Percentiles rank a stretch among this genome's conserved stretches.
These are phyloP conservation scores for Saturnispora hagleri DNA, from an alignment of 805 yeast genomes.

Conservation along the genomic window DNA sequence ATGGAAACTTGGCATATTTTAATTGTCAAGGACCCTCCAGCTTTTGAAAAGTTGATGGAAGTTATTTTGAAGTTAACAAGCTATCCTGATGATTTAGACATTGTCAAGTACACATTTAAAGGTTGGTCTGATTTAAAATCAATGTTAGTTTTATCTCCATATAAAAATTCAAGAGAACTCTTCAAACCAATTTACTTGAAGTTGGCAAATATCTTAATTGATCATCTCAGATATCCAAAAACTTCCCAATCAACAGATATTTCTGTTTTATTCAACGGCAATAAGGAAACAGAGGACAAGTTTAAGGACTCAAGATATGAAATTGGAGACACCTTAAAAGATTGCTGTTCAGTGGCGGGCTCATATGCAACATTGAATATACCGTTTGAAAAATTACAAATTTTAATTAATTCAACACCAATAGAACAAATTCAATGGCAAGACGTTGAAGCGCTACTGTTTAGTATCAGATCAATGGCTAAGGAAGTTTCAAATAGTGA, in stretches of 20 bases:
- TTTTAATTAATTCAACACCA: conserved; percentile 16
- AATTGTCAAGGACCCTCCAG: conserved; percentile 61
- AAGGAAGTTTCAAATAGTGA: conserved; percentile 70
- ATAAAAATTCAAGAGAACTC: conserved; percentile 40
- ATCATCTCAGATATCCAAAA: conserved; percentile 68
- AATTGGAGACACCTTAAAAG: conserved; percentile 96
- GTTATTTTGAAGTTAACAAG: conserved; percentile 63
- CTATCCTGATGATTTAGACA: conserved; percentile 75
- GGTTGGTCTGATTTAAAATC: conserved; percentile 85
- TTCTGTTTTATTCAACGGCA: conserved; percentile 49
- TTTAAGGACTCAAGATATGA: conserved; percentile 91
- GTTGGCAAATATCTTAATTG: conserved; percentile 51
- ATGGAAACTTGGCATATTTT: conserved; percentile 94
- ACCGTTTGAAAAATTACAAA: conserved; percentile 55
- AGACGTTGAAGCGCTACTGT: conserved; percentile 79
- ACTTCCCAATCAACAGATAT: conserved; percentile 27
- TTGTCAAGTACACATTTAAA: conserved; percentile 81
- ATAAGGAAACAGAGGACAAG: conserved; percentile 80
- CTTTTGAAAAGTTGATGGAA: conserved; percentile 65
- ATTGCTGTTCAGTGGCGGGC: conserved; percentile 88
- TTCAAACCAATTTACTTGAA: conserved; percentile 48
- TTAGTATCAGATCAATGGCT: conserved; percentile 90
- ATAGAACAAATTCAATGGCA: conserved; percentile 55
- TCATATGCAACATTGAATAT: conserved; percentile 57
- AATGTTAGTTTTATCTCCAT: conserved; percentile 51